Conservation (phyloP, 176 grass and related monocot genomes). For the Tillandsia leiboldiana region DNA sequence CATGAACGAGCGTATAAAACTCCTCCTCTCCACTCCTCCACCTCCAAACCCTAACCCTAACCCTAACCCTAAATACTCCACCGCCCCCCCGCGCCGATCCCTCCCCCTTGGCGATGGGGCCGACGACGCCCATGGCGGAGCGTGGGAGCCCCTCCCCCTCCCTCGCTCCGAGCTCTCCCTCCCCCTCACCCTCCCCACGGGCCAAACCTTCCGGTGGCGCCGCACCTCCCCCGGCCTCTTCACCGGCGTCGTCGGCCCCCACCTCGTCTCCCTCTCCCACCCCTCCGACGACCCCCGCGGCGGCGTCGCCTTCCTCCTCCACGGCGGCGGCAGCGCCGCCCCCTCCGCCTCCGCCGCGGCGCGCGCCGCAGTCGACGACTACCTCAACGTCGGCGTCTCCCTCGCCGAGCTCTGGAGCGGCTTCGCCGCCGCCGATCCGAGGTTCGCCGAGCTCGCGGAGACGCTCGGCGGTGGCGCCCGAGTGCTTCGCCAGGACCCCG, state of each 20-base stretch:
- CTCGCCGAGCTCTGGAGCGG: slow-evolving; percentile 67
- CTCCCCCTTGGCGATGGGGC: slow-evolving; percentile 8
- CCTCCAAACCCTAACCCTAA: slow-evolving; percentile 1
- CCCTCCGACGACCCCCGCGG: slow-evolving; percentile 22
- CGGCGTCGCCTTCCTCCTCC: slow-evolving; percentile 52
- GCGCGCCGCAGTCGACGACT: slow-evolving; percentile 45
- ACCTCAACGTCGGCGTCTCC: slow-evolving; percentile 56
- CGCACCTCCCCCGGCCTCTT: slow-evolving; percentile 44
- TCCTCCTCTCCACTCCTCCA: slow-evolving; percentile 1
- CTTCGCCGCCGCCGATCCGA: slow-evolving; percentile 48
- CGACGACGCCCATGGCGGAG: not conserved
- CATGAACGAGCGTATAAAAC: slow-evolving; percentile 22
- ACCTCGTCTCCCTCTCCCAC: slow-evolving; percentile 77
- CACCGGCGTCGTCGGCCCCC: slow-evolving; percentile 64
- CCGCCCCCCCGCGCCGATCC: slow-evolving; percentile 27
- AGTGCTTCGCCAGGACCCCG: slow-evolving; percentile 74
- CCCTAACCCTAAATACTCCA: slow-evolving; percentile 18
- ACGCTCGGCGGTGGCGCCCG: slow-evolving; percentile 48
- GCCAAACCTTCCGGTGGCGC: slow-evolving; percentile 88
- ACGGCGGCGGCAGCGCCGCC: slow-evolving; percentile 14
- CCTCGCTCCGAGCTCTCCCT: slow-evolving; percentile 58
- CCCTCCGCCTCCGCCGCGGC: slow-evolving; percentile 3
- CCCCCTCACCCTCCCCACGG: slow-evolving; percentile 57
- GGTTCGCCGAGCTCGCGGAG: slow-evolving; percentile 52
- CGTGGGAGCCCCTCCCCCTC: slow-evolving; percentile 59